A percentile compares a stretch with the other conserved stretches of the same genome.
Conservation (phyloP, 352 stramenopile genomes). For the Plasmopara viticola region DNA sequence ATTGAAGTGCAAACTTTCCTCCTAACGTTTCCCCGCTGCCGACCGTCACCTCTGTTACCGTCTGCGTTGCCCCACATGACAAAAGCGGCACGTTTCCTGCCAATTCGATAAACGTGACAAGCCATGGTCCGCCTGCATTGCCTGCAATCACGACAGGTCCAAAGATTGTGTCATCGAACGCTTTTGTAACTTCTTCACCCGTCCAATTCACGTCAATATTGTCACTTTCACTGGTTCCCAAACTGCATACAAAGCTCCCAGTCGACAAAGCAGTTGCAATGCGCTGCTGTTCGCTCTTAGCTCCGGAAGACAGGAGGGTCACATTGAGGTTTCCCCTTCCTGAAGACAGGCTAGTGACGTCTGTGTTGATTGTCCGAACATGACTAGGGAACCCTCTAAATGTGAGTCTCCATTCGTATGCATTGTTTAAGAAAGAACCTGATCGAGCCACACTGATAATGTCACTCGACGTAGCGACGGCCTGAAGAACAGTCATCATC, state of each 20-base stretch:
- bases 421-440: slow-evolving; percentile 41
- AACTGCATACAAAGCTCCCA: slow-evolving; percentile 33
- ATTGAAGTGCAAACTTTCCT: slow-evolving; percentile 32
- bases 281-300: slow-evolving; percentile 38
- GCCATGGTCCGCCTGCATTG: slow-evolving; percentile 26
- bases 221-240: background rate
- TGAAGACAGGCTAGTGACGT: slow-evolving; percentile 15
- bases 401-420: slow-evolving; percentile 32
- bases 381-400: slow-evolving; percentile 32
- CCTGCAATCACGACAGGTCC: slow-evolving; percentile 23
- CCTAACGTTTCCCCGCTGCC: slow-evolving; percentile 29
- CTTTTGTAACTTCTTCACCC: slow-evolving; percentile 10
- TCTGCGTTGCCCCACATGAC: slow-evolving; percentile 37
- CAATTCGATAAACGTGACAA: slow-evolving; percentile 38
- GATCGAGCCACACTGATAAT: slow-evolving; percentile 17
- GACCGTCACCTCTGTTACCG: slow-evolving; percentile 24
- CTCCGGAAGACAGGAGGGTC: slow-evolving; percentile 15
- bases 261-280: slow-evolving; percentile 31
- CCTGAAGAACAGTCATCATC: slow-evolving; percentile 20
- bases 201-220: slow-evolving; percentile 30
- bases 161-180: slow-evolving; percentile 25
- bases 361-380: slow-evolving; percentile 18
- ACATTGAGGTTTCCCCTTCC: slow-evolving; percentile 23
- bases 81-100: slow-evolving; percentile 29
- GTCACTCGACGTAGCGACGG: slow-evolving; percentile 6